Evolutionary conservation across 345 rosid species (phyloP).

Genomic region (Conringia planisiliqua): DNA sequence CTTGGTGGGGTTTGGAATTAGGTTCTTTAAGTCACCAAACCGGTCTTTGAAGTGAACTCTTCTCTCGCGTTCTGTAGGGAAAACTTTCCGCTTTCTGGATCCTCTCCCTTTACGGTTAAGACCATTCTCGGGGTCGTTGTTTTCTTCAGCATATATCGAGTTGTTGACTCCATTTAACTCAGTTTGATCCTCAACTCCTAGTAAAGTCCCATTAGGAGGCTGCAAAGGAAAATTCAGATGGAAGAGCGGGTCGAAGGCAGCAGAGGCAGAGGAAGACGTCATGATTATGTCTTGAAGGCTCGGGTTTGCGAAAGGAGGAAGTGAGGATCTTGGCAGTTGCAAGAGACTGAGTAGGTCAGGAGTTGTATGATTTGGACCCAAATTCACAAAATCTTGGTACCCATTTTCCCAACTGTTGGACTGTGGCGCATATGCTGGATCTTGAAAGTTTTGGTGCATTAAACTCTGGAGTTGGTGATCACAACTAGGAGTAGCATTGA

Average conservation of each 20-base stretch:
- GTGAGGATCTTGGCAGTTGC: constrained; percentile 49
- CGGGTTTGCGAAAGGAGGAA: constrained; percentile 33
- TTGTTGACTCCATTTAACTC: constrained; percentile 23
- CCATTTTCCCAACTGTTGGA: constrained; percentile 37
- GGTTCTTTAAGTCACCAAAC: constrained; percentile 42
- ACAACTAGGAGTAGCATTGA: constrained; percentile 14
- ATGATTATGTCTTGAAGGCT: constrained; percentile 30
- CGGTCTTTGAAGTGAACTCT: constrained; percentile 59
- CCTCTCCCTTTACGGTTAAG: constrained; percentile 42
- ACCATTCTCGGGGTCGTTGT: constrained; percentile 35
- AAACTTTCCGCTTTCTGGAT: constrained; percentile 50
- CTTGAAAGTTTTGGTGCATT: constrained; percentile 32
- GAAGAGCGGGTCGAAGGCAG: constrained; percentile 52
- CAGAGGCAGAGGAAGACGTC: constrained; percentile 37
- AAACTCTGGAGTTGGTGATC: constrained; percentile 22
- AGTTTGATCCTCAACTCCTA: constrained; percentile 31
- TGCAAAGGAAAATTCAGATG: constrained; percentile 58
- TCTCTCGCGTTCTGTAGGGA: constrained; percentile 58
- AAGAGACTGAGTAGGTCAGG: constrained; percentile 69
- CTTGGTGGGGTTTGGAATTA: constrained; percentile 71
- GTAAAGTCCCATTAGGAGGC: constrained; percentile 43
- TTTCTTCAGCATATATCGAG: constrained; percentile 33
- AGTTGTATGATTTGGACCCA: constrained; percentile 32
- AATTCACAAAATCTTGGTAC: constrained; percentile 27
- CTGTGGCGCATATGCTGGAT: constrained; percentile 9